A percentile compares a stretch with the other conserved stretches of the same genome.
These are phyloP conservation scores for Haberlea rhodopensis DNA, from an alignment of 257 asterid genomes.

Conservation along the genomic window DNA sequence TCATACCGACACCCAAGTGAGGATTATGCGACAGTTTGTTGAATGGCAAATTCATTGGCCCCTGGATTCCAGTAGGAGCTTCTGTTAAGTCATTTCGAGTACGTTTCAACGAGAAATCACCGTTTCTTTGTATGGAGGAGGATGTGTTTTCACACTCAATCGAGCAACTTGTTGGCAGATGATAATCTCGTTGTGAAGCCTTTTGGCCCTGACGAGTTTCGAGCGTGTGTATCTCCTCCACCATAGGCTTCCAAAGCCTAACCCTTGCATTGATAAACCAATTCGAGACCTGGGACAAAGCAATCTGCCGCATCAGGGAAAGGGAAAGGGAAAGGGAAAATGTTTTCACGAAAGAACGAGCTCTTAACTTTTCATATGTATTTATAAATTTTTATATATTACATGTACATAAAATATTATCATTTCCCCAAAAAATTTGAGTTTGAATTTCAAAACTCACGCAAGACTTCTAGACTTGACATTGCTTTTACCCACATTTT, in stretches of 20 bases:
- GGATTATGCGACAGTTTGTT: slow-evolving; percentile 40
- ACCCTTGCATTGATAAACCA: slow-evolving; percentile 98
- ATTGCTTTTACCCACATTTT: background rate
- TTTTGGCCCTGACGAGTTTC: slow-evolving; percentile 71
- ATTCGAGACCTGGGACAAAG: slow-evolving; percentile 64
- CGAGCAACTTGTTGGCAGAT: slow-evolving; percentile 31
- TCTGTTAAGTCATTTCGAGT: slow-evolving; percentile 37
- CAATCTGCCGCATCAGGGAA: too few relatives aligned
- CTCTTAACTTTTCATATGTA: background rate
- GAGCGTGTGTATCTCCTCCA: slow-evolving; percentile 90
- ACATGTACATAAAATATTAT: background rate
- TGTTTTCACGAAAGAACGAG: too few relatives aligned
- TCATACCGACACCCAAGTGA: slow-evolving; percentile 32
- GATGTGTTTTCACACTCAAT: slow-evolving; percentile 46
- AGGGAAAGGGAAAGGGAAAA: too few relatives aligned
- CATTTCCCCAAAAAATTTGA: background rate
- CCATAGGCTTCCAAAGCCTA: slow-evolving; percentile 99
- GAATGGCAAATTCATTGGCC: slow-evolving; percentile 38
- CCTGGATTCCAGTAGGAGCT: slow-evolving; percentile 32
- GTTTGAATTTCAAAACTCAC: background rate
- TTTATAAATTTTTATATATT: too few relatives aligned
- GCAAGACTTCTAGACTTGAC: background rate
- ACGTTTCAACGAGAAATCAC: slow-evolving; percentile 53
- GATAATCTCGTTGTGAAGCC: slow-evolving; percentile 41
- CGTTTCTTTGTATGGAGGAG: slow-evolving; percentile 40